phyloP scores from a whole-genome alignment of 106 monocot species.

The Platanthera zijinensis region DNA sequence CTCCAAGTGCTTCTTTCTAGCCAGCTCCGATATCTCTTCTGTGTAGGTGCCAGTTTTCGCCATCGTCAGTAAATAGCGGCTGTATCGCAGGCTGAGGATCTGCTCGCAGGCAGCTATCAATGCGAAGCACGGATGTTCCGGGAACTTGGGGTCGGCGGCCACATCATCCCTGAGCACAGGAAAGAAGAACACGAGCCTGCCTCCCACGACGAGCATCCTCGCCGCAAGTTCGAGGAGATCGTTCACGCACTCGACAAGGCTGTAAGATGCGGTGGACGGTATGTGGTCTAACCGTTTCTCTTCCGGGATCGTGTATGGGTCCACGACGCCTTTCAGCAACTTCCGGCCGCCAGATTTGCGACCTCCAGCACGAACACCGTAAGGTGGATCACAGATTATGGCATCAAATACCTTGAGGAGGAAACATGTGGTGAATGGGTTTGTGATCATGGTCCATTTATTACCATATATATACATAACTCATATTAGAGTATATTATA shows the following conservation, averaged over 20 bases:
- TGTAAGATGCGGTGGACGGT: slow-evolving; percentile 92
- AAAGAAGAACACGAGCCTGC: slow-evolving; percentile 85
- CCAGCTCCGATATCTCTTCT: slow-evolving; percentile 46
- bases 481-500: neutral
- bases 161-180: slow-evolving; percentile 81
- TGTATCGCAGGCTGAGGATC: slow-evolving; percentile 79
- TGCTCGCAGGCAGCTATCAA: slow-evolving; percentile 64
- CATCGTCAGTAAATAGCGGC: slow-evolving; percentile 85
- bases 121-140: slow-evolving; percentile 88
- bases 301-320: slow-evolving; percentile 85
- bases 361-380: slow-evolving; percentile 96
- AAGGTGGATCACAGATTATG: slow-evolving; percentile 97
- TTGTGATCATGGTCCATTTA: neutral
- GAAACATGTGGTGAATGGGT: neutral
- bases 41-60: slow-evolving; percentile 67
- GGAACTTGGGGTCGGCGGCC: slow-evolving; percentile 26
- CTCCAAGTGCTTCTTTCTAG: slow-evolving; percentile 47
- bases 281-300: slow-evolving; percentile 79
- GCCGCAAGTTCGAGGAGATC: slow-evolving; percentile 88
- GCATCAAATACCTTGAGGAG: slow-evolving; percentile 74
- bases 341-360: slow-evolving; percentile 96
- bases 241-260: slow-evolving; percentile 78
- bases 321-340: slow-evolving; percentile 59
- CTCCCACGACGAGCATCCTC: slow-evolving; percentile 78
- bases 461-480: neutral